These are phyloP conservation scores for Jatropha podagrica DNA, from an alignment of 441 rosid species.

Conservation along the genomic window DNA sequence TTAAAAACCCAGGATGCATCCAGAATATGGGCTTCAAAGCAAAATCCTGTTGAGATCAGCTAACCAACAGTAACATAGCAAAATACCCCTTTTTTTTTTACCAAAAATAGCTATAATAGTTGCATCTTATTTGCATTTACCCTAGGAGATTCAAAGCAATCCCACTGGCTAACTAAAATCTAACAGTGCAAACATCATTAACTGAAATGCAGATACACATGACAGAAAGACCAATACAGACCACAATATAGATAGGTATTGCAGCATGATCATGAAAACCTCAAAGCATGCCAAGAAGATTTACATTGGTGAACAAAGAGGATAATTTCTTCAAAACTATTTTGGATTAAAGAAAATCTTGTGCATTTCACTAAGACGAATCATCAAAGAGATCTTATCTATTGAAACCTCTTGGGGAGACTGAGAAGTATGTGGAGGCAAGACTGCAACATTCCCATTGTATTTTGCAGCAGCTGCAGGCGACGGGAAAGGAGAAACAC, in stretches of 20 bases:
- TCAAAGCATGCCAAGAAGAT: not conserved
- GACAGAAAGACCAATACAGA: too few species aligned
- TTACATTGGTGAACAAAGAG: not conserved
- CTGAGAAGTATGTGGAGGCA: conserved; percentile 77
- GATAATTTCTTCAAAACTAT: not conserved
- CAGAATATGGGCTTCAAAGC: too few species aligned
- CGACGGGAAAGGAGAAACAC: conserved; percentile 74
- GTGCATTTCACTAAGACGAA: conserved; percentile 3
- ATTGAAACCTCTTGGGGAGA: conserved; percentile 83
- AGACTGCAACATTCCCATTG: conserved; percentile 68
- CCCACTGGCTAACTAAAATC: not conserved
- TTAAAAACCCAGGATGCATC: not conserved
- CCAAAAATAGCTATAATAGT: not conserved
- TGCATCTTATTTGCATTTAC: not conserved
- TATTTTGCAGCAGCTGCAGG: conserved; percentile 75
- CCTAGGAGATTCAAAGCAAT: not conserved
- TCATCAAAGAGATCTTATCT: conserved; percentile 16
- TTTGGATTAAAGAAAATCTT: not conserved
- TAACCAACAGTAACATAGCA: not conserved
- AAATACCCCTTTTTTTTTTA: too few species aligned
- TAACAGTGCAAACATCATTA: not conserved
- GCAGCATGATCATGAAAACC: not conserved
- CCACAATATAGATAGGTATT: not conserved
- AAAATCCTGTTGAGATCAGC: not conserved
- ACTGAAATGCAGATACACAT: not conserved